phyloP scores from a whole-genome alignment of 2,329 filamentous ascomycete genomes.

The Neoarthrinium moseri region DNA sequence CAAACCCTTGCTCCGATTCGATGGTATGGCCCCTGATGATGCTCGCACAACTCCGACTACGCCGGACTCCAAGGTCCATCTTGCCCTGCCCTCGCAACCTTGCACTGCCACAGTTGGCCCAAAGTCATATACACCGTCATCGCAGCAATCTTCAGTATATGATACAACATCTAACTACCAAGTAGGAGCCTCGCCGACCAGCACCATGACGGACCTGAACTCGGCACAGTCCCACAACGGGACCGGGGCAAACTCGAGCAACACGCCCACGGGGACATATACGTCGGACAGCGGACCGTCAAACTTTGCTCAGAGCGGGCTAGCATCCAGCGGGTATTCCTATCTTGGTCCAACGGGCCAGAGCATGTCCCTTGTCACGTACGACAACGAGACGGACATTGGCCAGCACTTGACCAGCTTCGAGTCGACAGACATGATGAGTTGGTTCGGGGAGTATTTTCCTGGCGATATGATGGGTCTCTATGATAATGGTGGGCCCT shows the following conservation, averaged over 20 bases:
- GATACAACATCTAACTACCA: constrained; percentile 38
- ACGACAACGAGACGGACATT: constrained; percentile 33
- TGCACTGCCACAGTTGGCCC: constrained; percentile 17
- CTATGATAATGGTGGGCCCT: constrained; percentile 12
- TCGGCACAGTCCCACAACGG: constrained; percentile 2
- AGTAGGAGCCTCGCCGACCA: constrained; percentile 38
- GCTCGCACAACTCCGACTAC: constrained; percentile 26
- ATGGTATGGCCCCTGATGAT: constrained; percentile 27
- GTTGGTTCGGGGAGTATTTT: constrained; percentile 33
- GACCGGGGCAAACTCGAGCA: constrained; percentile 1
- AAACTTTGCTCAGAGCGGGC: constrained; percentile 27
- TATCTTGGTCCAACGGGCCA: constrained; percentile 23
- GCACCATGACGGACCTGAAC: constrained; percentile 34
- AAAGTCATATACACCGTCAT: constrained; percentile 37
- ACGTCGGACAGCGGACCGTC: constrained; percentile 21
- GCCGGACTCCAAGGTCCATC: constrained; percentile 27
- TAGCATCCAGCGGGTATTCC: constrained; percentile 28
- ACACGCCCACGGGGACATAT: constrained; percentile 8
- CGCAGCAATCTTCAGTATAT: constrained; percentile 40
- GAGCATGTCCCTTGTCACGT: constrained; percentile 27
- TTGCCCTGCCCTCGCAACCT: constrained; percentile 23
- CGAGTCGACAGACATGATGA: constrained; percentile 31
- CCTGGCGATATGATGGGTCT: constrained; percentile 28
- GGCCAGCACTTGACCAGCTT: constrained; percentile 31
- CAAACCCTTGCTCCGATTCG: constrained; percentile 18